Conservation (phyloP, 768 basidiomycete species). For the Stropharia rugosoannulata region DNA sequence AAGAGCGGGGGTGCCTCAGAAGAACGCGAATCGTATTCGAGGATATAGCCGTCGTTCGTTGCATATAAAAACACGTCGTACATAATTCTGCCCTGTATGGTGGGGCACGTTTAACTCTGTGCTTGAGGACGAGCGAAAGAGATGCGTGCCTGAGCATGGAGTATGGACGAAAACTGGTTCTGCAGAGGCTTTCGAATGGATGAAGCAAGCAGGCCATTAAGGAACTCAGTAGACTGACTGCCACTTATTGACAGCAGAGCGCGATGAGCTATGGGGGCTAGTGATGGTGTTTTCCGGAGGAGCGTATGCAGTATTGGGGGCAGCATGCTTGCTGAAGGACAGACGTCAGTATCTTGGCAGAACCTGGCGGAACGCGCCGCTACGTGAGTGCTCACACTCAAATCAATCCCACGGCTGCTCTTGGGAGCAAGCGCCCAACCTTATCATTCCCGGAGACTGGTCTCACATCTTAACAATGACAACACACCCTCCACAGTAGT, state of each 20-base stretch:
- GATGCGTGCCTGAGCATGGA: conserved; percentile 72
- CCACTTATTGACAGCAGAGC: conserved; percentile 77
- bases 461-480: too few species aligned
- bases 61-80: conserved; percentile 89
- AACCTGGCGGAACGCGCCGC: background rate
- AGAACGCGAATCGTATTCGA: conserved; percentile 69
- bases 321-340: conserved; percentile 24
- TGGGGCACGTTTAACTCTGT: conserved; percentile 10
- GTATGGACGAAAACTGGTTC: conserved; percentile 63
- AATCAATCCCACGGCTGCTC: too few species aligned
- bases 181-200: conserved; percentile 40
- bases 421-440: too few species aligned
- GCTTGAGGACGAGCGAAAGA: conserved; percentile 10
- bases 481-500: too few species aligned
- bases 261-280: conserved; percentile 65
- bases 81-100: conserved; percentile 77
- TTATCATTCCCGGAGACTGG: too few species aligned
- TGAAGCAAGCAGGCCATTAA: conserved; percentile 73
- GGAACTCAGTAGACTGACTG: conserved; percentile 76
- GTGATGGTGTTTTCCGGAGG: conserved; percentile 44
- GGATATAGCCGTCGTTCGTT: conserved; percentile 53
- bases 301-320: conserved; percentile 41
- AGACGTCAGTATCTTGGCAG: background rate
- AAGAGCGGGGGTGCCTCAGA: conserved; percentile 62
- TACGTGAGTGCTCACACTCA: background rate